Evolutionary conservation across 495 filamentous ascomycete genomes (phyloP).

Genomic region (Clohesyomyces aquaticus): DNA sequence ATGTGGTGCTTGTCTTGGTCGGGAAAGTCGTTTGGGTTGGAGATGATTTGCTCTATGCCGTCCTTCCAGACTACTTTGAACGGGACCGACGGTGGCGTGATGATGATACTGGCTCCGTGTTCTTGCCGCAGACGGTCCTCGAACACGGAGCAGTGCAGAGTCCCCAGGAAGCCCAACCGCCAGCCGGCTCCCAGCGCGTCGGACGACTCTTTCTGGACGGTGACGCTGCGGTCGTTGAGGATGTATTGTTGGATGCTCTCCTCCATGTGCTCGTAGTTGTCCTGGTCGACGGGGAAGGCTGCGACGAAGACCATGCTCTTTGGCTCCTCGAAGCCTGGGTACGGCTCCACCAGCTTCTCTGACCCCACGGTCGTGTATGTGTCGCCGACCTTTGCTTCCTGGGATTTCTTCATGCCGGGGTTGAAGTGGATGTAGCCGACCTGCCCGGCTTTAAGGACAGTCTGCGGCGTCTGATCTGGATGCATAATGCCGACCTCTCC

Average conservation of each 20-base stretch:
- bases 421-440: conserved; percentile 97
- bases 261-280: conserved; percentile 82
- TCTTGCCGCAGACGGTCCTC: conserved; percentile 96
- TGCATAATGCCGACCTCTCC: conserved; percentile 98
- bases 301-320: conserved; percentile 99
- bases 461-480: conserved; percentile 82
- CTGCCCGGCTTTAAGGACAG: conserved; percentile 81
- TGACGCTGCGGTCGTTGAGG: conserved; percentile 93
- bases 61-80: conserved; percentile 80
- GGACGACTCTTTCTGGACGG: conserved; percentile 87
- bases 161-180: conserved; percentile 93
- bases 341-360: conserved; percentile 74
- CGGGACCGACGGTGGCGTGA: conserved; percentile 93
- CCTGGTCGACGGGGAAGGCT: conserved; percentile 89
- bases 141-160: conserved; percentile 95
- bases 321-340: conserved; percentile 94
- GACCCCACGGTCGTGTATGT: conserved; percentile 86
- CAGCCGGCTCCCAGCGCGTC: conserved; percentile 93
- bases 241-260: conserved; percentile 94
- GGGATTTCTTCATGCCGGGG: conserved; percentile 93
- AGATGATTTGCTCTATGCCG: conserved; percentile 73
- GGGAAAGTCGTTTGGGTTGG: conserved; percentile 85
- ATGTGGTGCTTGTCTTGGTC: conserved; percentile 65
- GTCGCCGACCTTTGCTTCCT: conserved; percentile 94
- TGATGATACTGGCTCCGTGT: conserved; percentile 93